A percentile compares a stretch with the other conserved stretches of the same genome.
phyloP scores from a whole-genome alignment of 345 rosid species.

The Eucalyptus polybractea region DNA sequence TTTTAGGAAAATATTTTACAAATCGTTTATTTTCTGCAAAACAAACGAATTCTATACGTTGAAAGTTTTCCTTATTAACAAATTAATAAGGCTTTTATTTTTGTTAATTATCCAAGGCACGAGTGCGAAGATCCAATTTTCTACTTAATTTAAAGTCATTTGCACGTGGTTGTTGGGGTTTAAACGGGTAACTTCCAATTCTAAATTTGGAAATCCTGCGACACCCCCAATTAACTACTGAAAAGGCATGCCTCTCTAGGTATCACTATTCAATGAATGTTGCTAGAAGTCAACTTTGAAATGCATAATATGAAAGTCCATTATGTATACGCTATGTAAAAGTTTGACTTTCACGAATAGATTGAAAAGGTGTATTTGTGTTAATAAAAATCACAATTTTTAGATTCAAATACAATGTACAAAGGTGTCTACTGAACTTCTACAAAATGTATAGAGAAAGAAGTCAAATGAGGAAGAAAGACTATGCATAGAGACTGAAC shows the following conservation, averaged over 20 bases:
- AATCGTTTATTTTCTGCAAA: too few species aligned
- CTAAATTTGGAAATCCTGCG: neutral
- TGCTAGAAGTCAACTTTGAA: neutral
- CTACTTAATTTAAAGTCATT: neutral
- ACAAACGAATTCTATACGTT: too few species aligned
- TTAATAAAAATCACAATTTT: neutral
- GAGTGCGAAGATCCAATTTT: neutral
- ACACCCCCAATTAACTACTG: neutral
- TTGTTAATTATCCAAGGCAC: neutral
- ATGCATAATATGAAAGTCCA: neutral
- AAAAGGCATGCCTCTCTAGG: neutral
- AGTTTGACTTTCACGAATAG: neutral
- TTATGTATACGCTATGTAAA: neutral
- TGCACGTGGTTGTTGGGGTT: neutral
- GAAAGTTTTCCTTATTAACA: neutral
- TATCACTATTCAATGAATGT: neutral
- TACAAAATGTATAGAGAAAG: neutral
- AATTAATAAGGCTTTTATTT: neutral
- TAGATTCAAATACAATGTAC: neutral
- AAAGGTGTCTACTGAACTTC: neutral
- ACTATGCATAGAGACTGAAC: neutral
- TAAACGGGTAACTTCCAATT: neutral
- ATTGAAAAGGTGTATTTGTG: neutral
- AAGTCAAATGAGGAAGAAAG: neutral
- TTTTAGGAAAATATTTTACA: too few species aligned